Base-by-base conservation (phyloP, 495 filamentous ascomycete species). In the Annulohypoxylon maeteangense region DNA sequence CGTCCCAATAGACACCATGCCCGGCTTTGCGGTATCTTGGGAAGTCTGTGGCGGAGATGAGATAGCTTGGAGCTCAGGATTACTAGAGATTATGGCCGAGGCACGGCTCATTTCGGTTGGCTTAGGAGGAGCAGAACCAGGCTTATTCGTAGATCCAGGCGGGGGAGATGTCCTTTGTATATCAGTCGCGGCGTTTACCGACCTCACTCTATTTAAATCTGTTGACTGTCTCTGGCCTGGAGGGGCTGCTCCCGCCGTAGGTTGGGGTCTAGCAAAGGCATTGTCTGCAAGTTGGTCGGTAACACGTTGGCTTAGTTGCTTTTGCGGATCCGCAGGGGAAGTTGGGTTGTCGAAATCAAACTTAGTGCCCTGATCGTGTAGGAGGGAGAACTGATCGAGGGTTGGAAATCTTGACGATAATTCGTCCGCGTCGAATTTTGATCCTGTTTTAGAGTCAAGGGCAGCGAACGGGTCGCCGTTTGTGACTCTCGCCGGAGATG, bases 1-100 rank as follows among this genome's bases (percentile, higher is more conserved):
- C 1, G 93, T 97, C 32, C 94, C 95, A 11, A 90, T 95, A 2
- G 95, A 98, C n/a, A 97, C 89, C 90, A 95, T 97, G 5, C 74
- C 64, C 4, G 90, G 89, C 58, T 83, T 85, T 34, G 90, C 87
- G 22, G 83, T 82, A 3, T 89, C 84, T 69, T 90, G 86, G 66
- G 90, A 86, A 27, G 86, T 78, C 34, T 85, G 84, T n/a, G 80
- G 74, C 10, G 81, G 67, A 55, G 84, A 81, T 23, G 84, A 80
- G 56, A 86, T 84, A 3, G 81, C 83, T 75, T 84, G 82, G 5
- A 86, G 79, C 70, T 84, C 84, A 22, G 86, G 86, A 42, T 81
- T 86, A 51, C 75, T 86, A 11, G 83, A 82, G 55, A 85, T 86
- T 48, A 87, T 85, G 62, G 81, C 76, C 31, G 84, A 84, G 12